Evolutionary conservation across 2,329 filamentous ascomycete species (phyloP).

Genomic region (Herpotrichia juniperi): DNA sequence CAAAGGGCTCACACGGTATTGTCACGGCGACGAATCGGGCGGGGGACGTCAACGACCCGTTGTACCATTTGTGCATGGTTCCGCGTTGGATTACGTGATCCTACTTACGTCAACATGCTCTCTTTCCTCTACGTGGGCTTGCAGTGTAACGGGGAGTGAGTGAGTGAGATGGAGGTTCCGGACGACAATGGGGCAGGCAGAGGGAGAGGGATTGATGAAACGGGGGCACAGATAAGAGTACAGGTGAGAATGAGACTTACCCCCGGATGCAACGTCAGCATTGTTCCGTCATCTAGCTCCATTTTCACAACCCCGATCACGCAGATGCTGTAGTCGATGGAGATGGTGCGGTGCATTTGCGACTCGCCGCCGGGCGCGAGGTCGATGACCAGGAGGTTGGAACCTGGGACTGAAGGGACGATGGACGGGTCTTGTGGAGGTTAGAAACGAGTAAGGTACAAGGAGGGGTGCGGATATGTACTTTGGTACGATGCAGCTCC

Average conservation of each 20-base stretch:
- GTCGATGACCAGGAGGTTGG: conserved; percentile 22
- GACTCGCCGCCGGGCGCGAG: conserved; percentile 14
- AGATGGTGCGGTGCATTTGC: conserved; percentile 14
- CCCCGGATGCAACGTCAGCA: conserved; percentile 18
- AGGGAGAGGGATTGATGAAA: too few relatives aligned
- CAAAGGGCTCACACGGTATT: conserved; percentile 27
- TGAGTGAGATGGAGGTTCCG: too few relatives aligned
- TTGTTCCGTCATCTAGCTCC: conserved; percentile 23
- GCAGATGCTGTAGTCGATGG: conserved; percentile 26
- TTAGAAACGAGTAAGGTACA: too few relatives aligned
- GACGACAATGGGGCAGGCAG: too few relatives aligned
- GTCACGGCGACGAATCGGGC: conserved; percentile 27
- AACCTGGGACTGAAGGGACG: conserved; percentile 14
- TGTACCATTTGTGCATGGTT: conserved; percentile 28
- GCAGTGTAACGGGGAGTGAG: too few relatives aligned
- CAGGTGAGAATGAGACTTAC: conserved; percentile 5
- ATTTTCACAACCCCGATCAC: conserved; percentile 21
- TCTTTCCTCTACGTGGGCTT: too few relatives aligned
- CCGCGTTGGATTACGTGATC: conserved; percentile 29
- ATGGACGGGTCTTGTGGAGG: conserved; percentile 19
- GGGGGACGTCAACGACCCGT: conserved; percentile 19
- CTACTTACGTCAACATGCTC: neutral
- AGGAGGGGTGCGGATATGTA: too few relatives aligned
- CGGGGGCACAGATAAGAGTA: too few relatives aligned
- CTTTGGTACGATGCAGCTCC: conserved; percentile 13